Evolutionary conservation across 192 early-diverging fungal genomes (phyloP), one percentile per base, ranked within the genome.

Genomic region (Coemansia sp.): DNA sequence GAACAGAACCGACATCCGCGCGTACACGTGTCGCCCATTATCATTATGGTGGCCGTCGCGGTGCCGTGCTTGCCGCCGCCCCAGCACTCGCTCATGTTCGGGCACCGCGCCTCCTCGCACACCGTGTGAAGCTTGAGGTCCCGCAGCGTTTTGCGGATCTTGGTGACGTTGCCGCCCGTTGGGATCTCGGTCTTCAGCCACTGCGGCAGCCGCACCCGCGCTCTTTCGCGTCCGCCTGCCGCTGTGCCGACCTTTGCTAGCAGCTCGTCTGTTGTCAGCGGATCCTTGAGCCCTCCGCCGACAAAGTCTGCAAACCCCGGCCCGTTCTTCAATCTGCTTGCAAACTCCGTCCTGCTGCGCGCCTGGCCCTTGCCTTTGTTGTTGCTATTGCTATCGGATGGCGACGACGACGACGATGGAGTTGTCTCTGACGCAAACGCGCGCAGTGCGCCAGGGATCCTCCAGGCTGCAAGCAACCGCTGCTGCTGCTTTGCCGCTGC

Each of bases 81-180:
- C 97, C 97, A 99, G 85, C 97, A 99, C 75, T 99, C 97, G 45
- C 95, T 92, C 79, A 99, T 95, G 81, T 99, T 99, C 32, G 97
- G 97, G 78, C 97, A 99, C 67, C 91, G 85, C 46, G 97, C 97
- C 65, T 97, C 95, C 69, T 99, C 97, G 82, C 97, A 99, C 17
- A 98, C 95, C 63, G 97, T 99, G 71, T 96, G 90, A 39, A 99
- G 85, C 42, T 94, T 93, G n/a, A 99, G 86, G 25, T 94, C 97
- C 38, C 97, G 90, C 65, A 99, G 81, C 65, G 96, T 94, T 71
- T 88, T 90, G 78, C 95, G 95, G 75, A 99, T 93, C 56, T 85
- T 72, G 8, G 88, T 86, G 69, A 87, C 96, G 65, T 92, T 90
- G 59, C 86, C 72, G 59, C 95, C 93, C 16, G 85, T 81, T 0